Conservation (phyloP, 768 basidiomycete genomes). For the Hemileccinum rubropunctum region DNA sequence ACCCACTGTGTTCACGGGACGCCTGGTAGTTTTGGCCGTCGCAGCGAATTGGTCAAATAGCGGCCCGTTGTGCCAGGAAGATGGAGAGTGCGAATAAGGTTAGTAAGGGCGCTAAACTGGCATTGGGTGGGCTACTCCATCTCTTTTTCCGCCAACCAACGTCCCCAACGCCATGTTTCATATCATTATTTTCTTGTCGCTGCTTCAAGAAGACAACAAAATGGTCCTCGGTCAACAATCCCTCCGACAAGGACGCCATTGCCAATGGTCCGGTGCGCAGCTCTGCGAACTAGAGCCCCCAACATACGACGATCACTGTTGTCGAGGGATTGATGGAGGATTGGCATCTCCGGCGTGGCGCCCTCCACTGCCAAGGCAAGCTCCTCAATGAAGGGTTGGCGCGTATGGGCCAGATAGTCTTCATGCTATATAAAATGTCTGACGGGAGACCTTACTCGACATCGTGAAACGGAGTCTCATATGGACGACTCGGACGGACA, state of each 20-base stretch:
- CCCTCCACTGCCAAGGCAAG: background rate
- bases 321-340: background rate
- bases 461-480: background rate
- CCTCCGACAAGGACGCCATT: background rate
- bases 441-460: background rate
- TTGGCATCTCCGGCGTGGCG: background rate
- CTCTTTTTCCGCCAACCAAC: background rate
- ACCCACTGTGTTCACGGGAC: background rate
- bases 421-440: conserved; percentile 5
- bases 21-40: background rate
- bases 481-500: background rate
- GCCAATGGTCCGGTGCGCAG: conserved; percentile 2
- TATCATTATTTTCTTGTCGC: background rate
- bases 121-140: background rate
- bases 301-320: background rate
- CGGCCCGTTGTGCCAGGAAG: background rate
- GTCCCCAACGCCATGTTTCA: background rate
- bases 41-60: background rate
- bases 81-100: background rate
- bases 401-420: background rate
- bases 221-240: background rate
- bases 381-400: background rate
- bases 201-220: background rate
- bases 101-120: background rate
- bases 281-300: background rate